Evolutionary conservation across 2,329 filamentous ascomycete genomes (phyloP), one percentile per base, ranked within the genome.

Genomic region (Chalaropsis thielavioides): DNA sequence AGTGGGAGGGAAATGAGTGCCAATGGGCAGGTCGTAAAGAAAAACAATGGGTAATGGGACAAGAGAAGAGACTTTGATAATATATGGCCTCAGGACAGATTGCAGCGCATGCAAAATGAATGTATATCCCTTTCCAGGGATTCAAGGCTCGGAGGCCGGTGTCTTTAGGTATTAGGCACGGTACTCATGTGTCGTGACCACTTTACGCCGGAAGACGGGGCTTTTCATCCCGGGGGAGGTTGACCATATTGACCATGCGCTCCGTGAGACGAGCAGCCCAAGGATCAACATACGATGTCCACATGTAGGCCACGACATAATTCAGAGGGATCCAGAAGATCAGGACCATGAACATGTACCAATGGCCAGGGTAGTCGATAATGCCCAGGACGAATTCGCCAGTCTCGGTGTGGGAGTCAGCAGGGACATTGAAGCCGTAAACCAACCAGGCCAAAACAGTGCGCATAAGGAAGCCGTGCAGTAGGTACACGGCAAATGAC

Each of bases 401-500:
- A 17, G 76, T 69, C 27, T 73, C 74, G 63, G 76, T 73, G 46
- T 68, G 69, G 22, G 73, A 71, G 65, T 75, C 71, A 10, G 73
- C 73, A 13, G 76, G 74, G 1, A 73, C 69, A 60, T 69, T 70
- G 58, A 79, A 72, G 17, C 80, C 77, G 67, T 79, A 86, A 13
- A 84, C 73, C 75, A 86, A 78, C 81, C 82, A 86, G 31, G 81
- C 80, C 15, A 86, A 75, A 7, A 85, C 72, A 27, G 79, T 81
- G 65, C 83, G 80, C 69, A 86, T 78, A 38, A 86, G 75, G 0
- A 80, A 79, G 51, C 83, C 84, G 72, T 87, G 84, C 22, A 86
- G 73, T 6, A 87, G 77, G 69, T 86, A 86, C 15, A 87, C 81
- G 0, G 83, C 82, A 69, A 86, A 86, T 56, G 81, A 83, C 73